Base-by-base conservation (phyloP, 768 basidiomycete genomes). In the Trametes coccinea region DNA sequence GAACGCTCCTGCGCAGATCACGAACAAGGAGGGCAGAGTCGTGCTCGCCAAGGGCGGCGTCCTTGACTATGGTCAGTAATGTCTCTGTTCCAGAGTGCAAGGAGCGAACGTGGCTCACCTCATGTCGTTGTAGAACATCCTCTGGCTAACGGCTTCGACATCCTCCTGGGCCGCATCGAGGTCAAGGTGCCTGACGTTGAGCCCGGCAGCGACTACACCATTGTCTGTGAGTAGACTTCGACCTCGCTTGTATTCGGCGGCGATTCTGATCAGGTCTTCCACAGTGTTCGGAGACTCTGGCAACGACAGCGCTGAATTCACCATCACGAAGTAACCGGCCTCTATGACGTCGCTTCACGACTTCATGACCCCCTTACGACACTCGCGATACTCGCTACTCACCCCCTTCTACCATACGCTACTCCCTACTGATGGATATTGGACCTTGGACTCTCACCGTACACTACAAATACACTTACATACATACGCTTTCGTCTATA, bases 251-350 rank as follows among this genome's bases (percentile, higher is more conserved):
- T 37, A 37, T 5, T 37, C 11, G 4, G 46, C 3, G 3, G 27
- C 44, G 31, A 22, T 9, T 27, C 43, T 43, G 6, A n/a, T 39
- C 41, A 34, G 30, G 49, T 27, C 16, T 49, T 37, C 14, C 1
- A 14, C 49, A 82, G 82, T 82, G 52, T 80, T 80, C 58, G 81
- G 82, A 17, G 79, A 82, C 66, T 82, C 82, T 34, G 80, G 80
- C 44, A 77, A 82, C 69, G 67, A 68, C 56, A 80, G 79, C 65
- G 72, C 72, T 7, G 56, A 60, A 13, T 81, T 81, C 71, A 71
- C 71, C 17, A 75, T 81, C 61, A 43, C 60, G 9, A 46, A 56
- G 53, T 58, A 27, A 59, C n/a, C 34, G n/a, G 17, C 39, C 9
- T n/a, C 55, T 6, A 27, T 44, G 30, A 60, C 55, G 39, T 60